These are phyloP conservation scores for Nasturtium officinale DNA, from an alignment of 345 rosid genomes.

Conservation along the genomic window DNA sequence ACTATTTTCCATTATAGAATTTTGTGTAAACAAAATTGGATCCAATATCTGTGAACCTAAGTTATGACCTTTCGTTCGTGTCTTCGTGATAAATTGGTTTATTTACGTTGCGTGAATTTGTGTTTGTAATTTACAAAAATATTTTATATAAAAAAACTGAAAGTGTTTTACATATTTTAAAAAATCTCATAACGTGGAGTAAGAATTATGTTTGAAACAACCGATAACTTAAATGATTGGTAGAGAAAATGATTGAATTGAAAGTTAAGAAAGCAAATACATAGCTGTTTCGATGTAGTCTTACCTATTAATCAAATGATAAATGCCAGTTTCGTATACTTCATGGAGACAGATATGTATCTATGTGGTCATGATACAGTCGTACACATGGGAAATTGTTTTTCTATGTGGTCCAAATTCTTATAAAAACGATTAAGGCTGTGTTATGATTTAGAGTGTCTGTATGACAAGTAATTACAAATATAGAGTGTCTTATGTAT, in stretches of 20 bases:
- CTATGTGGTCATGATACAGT: conserved; percentile 35
- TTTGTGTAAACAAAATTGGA: background rate
- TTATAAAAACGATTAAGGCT: conserved; percentile 6
- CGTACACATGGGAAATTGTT: conserved; percentile 27
- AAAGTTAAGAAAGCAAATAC: conserved; percentile 30
- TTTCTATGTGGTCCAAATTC: conserved; percentile 32
- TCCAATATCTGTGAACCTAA: background rate
- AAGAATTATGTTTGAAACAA: background rate
- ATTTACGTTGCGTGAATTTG: background rate
- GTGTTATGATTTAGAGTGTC: background rate
- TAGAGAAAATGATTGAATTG: background rate
- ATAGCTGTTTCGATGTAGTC: conserved; percentile 31
- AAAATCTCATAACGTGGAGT: background rate
- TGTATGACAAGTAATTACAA: conserved; percentile 30
- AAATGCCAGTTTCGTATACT: conserved; percentile 27
- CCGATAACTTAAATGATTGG: background rate
- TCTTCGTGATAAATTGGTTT: background rate
- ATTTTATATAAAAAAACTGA: background rate
- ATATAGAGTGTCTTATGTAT: conserved; percentile 25
- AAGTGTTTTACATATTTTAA: background rate
- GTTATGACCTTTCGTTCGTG: background rate
- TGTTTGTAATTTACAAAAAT: background rate
- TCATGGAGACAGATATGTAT: conserved; percentile 25
- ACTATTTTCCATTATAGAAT: background rate
- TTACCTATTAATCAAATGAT: conserved; percentile 16